Percentiles rank a stretch among this genome's conserved stretches.
phyloP scores from a whole-genome alignment of 169 alveolate species.

The Prorocentrum cordatum region DNA sequence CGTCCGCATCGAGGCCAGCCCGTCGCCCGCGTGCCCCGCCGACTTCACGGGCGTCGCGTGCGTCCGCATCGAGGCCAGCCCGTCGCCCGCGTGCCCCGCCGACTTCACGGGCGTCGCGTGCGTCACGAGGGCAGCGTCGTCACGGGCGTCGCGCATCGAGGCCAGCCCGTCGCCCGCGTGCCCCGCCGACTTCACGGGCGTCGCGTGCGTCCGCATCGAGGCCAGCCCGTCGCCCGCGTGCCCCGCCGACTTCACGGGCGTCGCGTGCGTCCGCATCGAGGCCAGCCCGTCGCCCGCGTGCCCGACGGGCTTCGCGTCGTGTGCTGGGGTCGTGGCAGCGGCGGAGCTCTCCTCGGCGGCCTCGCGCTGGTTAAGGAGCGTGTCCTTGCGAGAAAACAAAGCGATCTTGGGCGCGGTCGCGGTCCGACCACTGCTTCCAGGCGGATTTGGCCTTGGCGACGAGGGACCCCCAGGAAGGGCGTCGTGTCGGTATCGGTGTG shows the following conservation, averaged over 20 bases:
- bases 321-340: no score
- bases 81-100: conserved; percentile 31
- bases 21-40: conserved; percentile 61
- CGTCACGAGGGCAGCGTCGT: no score
- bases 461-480: no score
- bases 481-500: no score
- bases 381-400: no score
- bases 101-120: conserved; percentile 35
- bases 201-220: conserved; percentile 39
- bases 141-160: conserved; percentile 51
- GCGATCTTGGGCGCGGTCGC: no score
- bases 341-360: no score
- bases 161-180: conserved; percentile 62
- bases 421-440: no score
- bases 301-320: no score
- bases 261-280: conserved; percentile 42
- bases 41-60: no score
- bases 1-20: conserved; percentile 48
- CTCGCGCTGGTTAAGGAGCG: no score
- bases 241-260: conserved; percentile 52
- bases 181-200: conserved; percentile 57
- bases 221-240: conserved; percentile 64
- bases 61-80: conserved; percentile 23
- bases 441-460: no score
- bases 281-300: conserved; percentile 63